A percentile compares a stretch with the other conserved stretches of the same genome.
These are phyloP conservation scores for Gnomoniopsis smithogilvyi DNA, from an alignment of 2,329 filamentous ascomycete genomes.

Conservation along the genomic window DNA sequence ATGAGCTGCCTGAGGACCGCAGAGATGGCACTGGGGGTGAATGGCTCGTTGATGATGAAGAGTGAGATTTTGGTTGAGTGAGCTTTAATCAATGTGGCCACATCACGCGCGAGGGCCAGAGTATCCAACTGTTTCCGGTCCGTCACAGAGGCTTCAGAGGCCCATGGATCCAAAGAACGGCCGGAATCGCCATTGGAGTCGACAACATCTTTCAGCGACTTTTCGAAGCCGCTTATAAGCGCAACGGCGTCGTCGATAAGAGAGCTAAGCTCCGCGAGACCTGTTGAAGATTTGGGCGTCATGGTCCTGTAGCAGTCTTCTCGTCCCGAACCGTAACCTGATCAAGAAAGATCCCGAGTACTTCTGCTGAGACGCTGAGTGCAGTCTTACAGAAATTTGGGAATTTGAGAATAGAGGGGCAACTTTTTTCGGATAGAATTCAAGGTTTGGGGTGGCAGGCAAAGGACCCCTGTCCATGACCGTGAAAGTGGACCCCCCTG, in stretches of 20 bases:
- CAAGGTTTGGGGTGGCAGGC: not conserved
- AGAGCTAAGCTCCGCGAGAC: slow-evolving; percentile 22
- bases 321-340: not conserved
- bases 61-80: slow-evolving; percentile 87
- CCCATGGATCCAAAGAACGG: slow-evolving; percentile 8
- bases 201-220: slow-evolving; percentile 12
- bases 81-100: slow-evolving; percentile 70
- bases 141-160: slow-evolving; percentile 16
- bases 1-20: slow-evolving; percentile 72
- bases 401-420: slow-evolving; percentile 8
- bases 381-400: not conserved
- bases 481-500: not conserved
- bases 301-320: not conserved
- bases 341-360: no score
- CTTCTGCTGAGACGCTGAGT: not conserved
- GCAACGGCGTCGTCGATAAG: slow-evolving; percentile 23
- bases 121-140: slow-evolving; percentile 40
- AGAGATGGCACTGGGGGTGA: slow-evolving; percentile 72
- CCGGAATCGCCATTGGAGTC: slow-evolving; percentile 15
- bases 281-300: slow-evolving; percentile 5
- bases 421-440: slow-evolving; percentile 1
- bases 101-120: slow-evolving; percentile 68
- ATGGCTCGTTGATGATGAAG: slow-evolving; percentile 81
- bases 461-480: not conserved
- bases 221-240: slow-evolving; percentile 20